Evolutionary conservation across 768 basidiomycete genomes (phyloP).

Genomic region (Omphalotus guepiniiformis): DNA sequence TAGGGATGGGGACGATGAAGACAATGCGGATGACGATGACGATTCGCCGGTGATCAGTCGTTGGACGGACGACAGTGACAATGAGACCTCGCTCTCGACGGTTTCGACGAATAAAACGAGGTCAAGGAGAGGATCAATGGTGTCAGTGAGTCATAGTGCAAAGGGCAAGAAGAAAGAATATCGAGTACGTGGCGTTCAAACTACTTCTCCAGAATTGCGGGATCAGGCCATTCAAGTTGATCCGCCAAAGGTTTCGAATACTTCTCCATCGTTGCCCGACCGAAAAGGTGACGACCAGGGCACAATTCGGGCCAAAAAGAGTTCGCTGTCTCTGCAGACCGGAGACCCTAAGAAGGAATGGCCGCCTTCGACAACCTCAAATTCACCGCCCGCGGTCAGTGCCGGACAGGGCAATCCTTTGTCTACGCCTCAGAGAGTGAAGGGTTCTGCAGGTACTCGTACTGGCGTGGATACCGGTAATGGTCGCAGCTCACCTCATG

Average conservation of each 20-base stretch:
- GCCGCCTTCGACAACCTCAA: constrained; percentile 1
- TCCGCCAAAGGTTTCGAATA: constrained; percentile 17
- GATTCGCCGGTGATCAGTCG: constrained; percentile 21
- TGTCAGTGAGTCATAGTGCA: constrained; percentile 28
- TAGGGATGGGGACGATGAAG: constrained; percentile 79
- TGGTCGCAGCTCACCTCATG: not conserved
- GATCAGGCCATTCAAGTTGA: constrained; percentile 54
- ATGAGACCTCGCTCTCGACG: constrained; percentile 20
- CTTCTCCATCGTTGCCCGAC: not conserved
- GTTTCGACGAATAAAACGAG: constrained; percentile 15
- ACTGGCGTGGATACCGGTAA: not conserved
- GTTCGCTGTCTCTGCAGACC: not conserved
- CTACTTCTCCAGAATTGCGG: constrained; percentile 48
- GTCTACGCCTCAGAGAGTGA: not conserved
- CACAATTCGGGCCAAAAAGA: constrained; percentile 13
- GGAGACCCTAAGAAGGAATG: not conserved
- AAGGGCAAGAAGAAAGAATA: constrained; percentile 52
- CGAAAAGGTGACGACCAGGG: constrained; percentile 16
- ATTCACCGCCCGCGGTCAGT: constrained; percentile 2
- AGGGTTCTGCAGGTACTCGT: not conserved
- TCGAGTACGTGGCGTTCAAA: constrained; percentile 68
- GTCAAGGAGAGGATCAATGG: constrained; percentile 34
- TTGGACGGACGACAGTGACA: constrained; percentile 34
- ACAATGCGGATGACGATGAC: constrained; percentile 62
- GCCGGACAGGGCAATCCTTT: not conserved